Evolutionary conservation across 192 early-diverging fungal species (phyloP).

Genomic region (Mortierella alpina): DNA sequence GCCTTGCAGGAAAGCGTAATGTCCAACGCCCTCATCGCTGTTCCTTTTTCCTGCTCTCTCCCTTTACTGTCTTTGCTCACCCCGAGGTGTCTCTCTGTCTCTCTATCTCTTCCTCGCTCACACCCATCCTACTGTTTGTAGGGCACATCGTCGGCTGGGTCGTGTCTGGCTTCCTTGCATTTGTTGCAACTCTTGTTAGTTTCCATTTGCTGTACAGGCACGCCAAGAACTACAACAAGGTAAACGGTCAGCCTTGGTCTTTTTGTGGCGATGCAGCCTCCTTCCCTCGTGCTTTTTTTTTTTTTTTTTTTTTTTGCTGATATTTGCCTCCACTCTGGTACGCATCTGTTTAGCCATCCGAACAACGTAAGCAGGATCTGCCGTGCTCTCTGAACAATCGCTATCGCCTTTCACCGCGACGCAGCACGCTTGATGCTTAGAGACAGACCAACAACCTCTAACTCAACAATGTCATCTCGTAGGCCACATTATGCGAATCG

Average conservation of each 20-base stretch:
- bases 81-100: not conserved
- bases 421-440: not conserved
- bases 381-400: not conserved
- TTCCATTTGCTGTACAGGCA: slow-evolving; percentile 61
- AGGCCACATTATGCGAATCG: slow-evolving; percentile 80
- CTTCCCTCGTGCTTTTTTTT: not conserved
- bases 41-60: not conserved
- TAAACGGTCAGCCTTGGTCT: slow-evolving; percentile 1
- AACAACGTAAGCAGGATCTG: slow-evolving; percentile 22
- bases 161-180: slow-evolving; percentile 63
- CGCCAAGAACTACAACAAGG: slow-evolving; percentile 66
- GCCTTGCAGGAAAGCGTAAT: slow-evolving; percentile 31
- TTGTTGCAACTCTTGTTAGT: slow-evolving; percentile 64
- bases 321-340: too few relatives aligned
- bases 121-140: not conserved
- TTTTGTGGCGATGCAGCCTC: not conserved
- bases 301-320: not conserved
- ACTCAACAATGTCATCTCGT: slow-evolving; percentile 24
- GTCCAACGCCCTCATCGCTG: not conserved
- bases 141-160: slow-evolving; percentile 73
- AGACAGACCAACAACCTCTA: not conserved
- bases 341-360: slow-evolving; percentile 13
- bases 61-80: not conserved
- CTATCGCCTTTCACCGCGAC: not conserved
- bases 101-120: not conserved